These are phyloP conservation scores for Penicillium sp. DNA, from an alignment of 2,329 filamentous ascomycete genomes.

Conservation along the genomic window DNA sequence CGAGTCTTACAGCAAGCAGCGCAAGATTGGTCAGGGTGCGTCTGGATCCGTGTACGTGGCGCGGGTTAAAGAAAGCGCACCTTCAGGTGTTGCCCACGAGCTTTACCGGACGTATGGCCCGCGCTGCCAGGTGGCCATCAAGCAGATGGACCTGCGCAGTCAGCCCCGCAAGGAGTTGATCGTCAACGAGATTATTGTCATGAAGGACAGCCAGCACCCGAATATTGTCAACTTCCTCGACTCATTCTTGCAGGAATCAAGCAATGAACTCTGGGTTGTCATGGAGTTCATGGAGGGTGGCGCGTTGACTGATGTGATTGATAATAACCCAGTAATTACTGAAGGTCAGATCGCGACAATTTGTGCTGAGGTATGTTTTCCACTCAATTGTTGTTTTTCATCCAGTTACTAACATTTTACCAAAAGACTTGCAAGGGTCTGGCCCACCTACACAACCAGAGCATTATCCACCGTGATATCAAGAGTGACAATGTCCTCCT, in stretches of 20 bases:
- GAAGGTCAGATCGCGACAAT: constrained; percentile 98
- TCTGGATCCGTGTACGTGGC: constrained; percentile 98
- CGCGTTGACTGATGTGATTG: constrained; percentile 95
- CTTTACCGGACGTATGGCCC: constrained; percentile 76
- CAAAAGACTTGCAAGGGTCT: constrained; percentile 87
- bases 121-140: constrained; percentile 91
- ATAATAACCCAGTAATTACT: constrained; percentile 90
- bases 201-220: constrained; percentile 97
- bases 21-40: constrained; percentile 98
- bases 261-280: constrained; percentile 95
- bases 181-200: constrained; percentile 99
- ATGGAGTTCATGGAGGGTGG: constrained; percentile 99
- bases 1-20: constrained; percentile 96
- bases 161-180: constrained; percentile 97
- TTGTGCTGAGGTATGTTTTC: constrained; percentile 76
- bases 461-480: constrained; percentile 98
- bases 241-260: constrained; percentile 92
- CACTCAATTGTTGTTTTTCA: background rate
- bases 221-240: constrained; percentile 99
- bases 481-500: constrained; percentile 98
- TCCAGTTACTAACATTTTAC: constrained; percentile 16
- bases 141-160: constrained; percentile 98
- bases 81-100: constrained; percentile 75
- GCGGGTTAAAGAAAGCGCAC: constrained; percentile 83
- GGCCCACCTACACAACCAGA: constrained; percentile 90